Conservation (phyloP, 2,329 filamentous ascomycete genomes). For the Penicillium hesseltinei region DNA sequence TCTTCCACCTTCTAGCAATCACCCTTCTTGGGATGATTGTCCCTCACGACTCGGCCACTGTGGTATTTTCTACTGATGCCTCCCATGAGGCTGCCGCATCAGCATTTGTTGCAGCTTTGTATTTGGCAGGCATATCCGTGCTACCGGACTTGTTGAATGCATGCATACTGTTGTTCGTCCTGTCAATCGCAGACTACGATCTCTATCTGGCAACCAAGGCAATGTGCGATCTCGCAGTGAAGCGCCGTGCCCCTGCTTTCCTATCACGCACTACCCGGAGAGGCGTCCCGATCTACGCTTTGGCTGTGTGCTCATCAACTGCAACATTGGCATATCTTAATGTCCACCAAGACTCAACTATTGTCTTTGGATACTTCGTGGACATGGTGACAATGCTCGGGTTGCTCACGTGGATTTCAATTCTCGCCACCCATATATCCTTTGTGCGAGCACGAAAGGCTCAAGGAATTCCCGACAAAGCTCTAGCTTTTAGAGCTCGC, state of each 20-base stretch:
- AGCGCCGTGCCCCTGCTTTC: conserved; percentile 68
- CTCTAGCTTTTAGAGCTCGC: conserved; percentile 65
- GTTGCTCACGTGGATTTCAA: conserved; percentile 64
- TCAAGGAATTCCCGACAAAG: conserved; percentile 56
- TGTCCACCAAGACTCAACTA: conserved; percentile 54
- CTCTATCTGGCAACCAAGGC: conserved; percentile 71
- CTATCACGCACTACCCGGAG: conserved; percentile 66
- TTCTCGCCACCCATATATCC: conserved; percentile 64
- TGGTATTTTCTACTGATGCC: conserved; percentile 49
- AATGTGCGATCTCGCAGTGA: conserved; percentile 68
- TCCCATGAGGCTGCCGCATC: conserved; percentile 58
- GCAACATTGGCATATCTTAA: conserved; percentile 67
- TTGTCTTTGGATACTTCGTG: conserved; percentile 63
- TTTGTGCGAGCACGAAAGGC: conserved; percentile 62
- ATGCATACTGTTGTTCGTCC: conserved; percentile 70
- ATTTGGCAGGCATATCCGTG: conserved; percentile 59
- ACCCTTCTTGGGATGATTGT: conserved; percentile 74
- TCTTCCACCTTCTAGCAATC: conserved; percentile 74
- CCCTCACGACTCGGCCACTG: conserved; percentile 61
- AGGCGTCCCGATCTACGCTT: conserved; percentile 67
- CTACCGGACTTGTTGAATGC: conserved; percentile 69
- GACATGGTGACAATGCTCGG: conserved; percentile 66
- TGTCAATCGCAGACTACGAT: conserved; percentile 73
- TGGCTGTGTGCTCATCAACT: conserved; percentile 60
- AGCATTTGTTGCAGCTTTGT: conserved; percentile 72